phyloP scores from a whole-genome alignment of 2,329 filamentous ascomycete genomes.

The Hypocreales sp. region DNA sequence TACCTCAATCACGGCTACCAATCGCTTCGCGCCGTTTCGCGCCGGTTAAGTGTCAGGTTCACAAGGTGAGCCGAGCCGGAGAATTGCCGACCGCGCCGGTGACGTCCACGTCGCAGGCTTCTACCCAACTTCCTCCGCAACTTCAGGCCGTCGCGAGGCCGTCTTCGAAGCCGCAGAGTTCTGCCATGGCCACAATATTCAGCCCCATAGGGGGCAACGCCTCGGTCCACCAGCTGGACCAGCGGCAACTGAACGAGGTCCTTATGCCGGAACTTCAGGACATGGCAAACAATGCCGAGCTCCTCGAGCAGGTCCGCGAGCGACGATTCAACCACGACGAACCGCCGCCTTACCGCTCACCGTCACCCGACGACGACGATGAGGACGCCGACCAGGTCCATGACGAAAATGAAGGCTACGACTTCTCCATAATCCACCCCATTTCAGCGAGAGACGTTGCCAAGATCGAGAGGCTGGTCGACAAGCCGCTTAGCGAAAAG shows the following conservation, averaged over 20 bases:
- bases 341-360: not conserved
- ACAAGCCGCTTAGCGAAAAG: not conserved
- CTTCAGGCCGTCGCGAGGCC: too few relatives aligned
- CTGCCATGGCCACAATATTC: too few relatives aligned
- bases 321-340: constrained; percentile 1
- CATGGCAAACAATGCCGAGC: not conserved
- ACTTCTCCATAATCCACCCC: too few relatives aligned
- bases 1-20: too few relatives aligned
- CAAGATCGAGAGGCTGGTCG: not conserved
- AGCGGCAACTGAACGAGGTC: not conserved
- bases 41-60: too few relatives aligned
- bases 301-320: not conserved
- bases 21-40: too few relatives aligned
- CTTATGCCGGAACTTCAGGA: not conserved
- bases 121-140: too few relatives aligned
- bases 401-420: too few relatives aligned
- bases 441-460: not conserved
- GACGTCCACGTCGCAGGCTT: too few relatives aligned
- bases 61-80: not conserved
- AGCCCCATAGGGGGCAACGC: not conserved
- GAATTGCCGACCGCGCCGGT: not conserved
- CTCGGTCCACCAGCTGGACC: not conserved
- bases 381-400: not conserved
- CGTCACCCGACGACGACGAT: not conserved
- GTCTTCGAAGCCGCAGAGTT: too few relatives aligned